Evolutionary conservation across 1,139 yeast species (phyloP), one percentile per base, ranked within the genome.

Genomic region (Wickerhamomyces sp.): DNA sequence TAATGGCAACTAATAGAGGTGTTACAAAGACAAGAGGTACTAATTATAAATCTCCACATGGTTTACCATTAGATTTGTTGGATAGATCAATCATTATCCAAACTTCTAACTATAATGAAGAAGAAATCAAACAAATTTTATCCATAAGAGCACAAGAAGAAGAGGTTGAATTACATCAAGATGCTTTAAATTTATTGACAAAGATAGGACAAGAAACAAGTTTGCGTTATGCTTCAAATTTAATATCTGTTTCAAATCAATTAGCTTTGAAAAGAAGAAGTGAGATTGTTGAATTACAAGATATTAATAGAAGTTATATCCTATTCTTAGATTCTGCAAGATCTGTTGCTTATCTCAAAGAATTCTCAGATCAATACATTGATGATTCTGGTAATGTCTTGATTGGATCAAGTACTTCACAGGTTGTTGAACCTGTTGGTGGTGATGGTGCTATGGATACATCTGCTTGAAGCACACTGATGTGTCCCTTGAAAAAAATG

Each of bases 1-100:
- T 94, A 51, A 93, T 94, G 98, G 99, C 99, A 34, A 93, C 99
- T 39, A 94, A 94, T 69, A 78, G 98, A 64, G 99, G 99, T 42
- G 79, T 93, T 48, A 79, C 96, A 15, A 84, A 77, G 54, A 90
- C 96, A 13, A 79, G 98, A 60, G 99, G 99, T 44, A 90, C 99
- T 31, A 84, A 79, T 64, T 89, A 90, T 72, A 86, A 83, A 68
- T 86, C 96, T 1, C 96, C 99, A 30, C 99, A 94, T 65, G 99
- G 99, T 10, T 73, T 94, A 53, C 99, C 99, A 41, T 75, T 87
- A 56, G 99, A 94, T 71, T 73, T 94, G 60, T 80, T 94, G 58
- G 99, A 94, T 68, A 80, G 99, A 63, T 80, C 95, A 36, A 89
- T 94, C 56, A 93, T 94, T 51, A 90, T 94, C 55, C 89, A 94